Conservation (phyloP, 345 rosid genomes). For the Salix viminalis region DNA sequence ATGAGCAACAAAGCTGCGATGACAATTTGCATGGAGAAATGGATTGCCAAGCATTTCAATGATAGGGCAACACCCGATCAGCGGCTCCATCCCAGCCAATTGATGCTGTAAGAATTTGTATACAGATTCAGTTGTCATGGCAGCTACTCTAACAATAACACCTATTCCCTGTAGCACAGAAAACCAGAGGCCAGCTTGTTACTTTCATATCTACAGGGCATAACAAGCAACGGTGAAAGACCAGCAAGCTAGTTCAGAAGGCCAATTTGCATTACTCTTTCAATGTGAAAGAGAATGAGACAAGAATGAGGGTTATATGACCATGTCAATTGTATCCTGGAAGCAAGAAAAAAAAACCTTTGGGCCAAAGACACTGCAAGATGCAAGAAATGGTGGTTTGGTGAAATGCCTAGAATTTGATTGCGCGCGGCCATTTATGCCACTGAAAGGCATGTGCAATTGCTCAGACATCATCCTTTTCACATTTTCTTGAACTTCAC, state of each 20-base stretch:
- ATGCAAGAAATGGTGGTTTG: constrained; percentile 68
- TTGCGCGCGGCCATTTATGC: constrained; percentile 23
- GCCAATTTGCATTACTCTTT: background rate
- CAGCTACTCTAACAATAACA: constrained; percentile 64
- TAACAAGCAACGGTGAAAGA: background rate
- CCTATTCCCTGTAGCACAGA: constrained; percentile 56
- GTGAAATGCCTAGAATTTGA: constrained; percentile 19
- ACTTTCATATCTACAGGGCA: background rate
- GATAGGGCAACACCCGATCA: constrained; percentile 74
- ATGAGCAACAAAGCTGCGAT: background rate
- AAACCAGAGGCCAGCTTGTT: background rate
- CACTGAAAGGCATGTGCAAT: constrained; percentile 43
- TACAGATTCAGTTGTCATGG: constrained; percentile 76
- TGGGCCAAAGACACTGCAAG: constrained; percentile 76
- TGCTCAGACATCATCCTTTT: constrained; percentile 72
- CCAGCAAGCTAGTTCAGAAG: background rate
- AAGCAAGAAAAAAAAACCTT: constrained; percentile 40
- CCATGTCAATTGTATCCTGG: background rate
- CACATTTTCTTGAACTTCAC: constrained; percentile 67
- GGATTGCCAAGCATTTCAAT: background rate
- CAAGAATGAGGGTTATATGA: background rate
- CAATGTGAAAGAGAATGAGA: background rate
- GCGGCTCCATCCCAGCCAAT: constrained; percentile 51
- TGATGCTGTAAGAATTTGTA: constrained; percentile 67
- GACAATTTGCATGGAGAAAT: background rate